phyloP scores from a whole-genome alignment of 768 basidiomycete genomes.

The Mycena sanguinolenta region DNA sequence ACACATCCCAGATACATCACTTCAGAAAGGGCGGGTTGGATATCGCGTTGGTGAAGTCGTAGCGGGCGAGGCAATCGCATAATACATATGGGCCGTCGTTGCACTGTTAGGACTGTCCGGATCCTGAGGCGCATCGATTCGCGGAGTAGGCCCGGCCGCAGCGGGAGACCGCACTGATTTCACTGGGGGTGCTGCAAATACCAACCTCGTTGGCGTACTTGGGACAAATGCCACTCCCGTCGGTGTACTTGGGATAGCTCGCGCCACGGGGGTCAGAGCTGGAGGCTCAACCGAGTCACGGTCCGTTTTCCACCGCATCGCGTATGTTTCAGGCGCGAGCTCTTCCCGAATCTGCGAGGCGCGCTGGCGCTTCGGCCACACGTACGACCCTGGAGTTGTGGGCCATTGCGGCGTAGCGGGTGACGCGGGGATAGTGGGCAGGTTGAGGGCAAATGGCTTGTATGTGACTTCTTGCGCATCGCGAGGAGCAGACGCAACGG shows the following conservation, averaged over 20 bases:
- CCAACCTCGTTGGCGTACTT: no score
- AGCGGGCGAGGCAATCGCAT: constrained; percentile 12
- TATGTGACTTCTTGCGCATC: constrained; percentile 40
- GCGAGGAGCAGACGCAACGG: constrained; percentile 50
- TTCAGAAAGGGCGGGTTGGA: constrained; percentile 10
- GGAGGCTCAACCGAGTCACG: constrained; percentile 19
- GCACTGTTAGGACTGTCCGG: constrained; percentile 13
- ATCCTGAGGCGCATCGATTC: constrained; percentile 20
- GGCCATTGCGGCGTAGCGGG: constrained; percentile 35
- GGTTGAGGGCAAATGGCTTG: constrained; percentile 40
- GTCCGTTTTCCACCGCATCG: constrained; percentile 36
- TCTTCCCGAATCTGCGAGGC: constrained; percentile 34
- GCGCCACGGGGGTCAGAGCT: constrained; percentile 24
- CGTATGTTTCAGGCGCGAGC: constrained; percentile 38
- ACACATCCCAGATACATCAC: background rate
- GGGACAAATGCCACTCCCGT: background rate
- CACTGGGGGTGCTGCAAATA: background rate
- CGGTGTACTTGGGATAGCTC: constrained; percentile 11
- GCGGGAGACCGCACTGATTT: constrained; percentile 9
- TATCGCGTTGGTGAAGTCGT: constrained; percentile 17
- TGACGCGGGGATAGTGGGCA: constrained; percentile 40
- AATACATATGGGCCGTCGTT: constrained; percentile 19
- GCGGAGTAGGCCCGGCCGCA: constrained; percentile 1
- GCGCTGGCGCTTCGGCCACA: constrained; percentile 34
- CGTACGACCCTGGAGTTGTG: constrained; percentile 31